A percentile compares a stretch with the other conserved stretches of the same genome.
Evolutionary conservation across 2,329 filamentous ascomycete genomes (phyloP).

Genomic region (Alternaria rosae): DNA sequence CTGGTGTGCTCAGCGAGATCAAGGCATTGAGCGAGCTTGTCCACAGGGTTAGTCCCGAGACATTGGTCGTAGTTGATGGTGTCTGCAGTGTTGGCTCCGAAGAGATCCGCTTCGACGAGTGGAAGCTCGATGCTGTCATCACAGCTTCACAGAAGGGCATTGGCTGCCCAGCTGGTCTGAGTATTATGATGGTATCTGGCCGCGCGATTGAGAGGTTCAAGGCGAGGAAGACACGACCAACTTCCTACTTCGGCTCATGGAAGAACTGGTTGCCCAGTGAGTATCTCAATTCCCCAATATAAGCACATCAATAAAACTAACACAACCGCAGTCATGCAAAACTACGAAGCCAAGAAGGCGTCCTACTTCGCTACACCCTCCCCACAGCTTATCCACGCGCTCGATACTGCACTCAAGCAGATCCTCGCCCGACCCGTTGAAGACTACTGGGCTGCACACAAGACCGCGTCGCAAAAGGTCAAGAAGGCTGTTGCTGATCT

Average conservation of each 20-base stretch:
- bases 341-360: slow-evolving; percentile 97
- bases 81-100: slow-evolving; percentile 97
- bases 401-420: slow-evolving; percentile 87
- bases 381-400: slow-evolving; percentile 89
- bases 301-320: slow-evolving; percentile 23
- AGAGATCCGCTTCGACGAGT: slow-evolving; percentile 94
- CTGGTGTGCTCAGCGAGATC: slow-evolving; percentile 91
- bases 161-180: slow-evolving; percentile 90
- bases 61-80: slow-evolving; percentile 89
- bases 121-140: slow-evolving; percentile 90
- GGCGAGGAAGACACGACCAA: slow-evolving; percentile 79
- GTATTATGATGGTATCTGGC: slow-evolving; percentile 91
- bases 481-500: slow-evolving; percentile 83
- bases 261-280: slow-evolving; percentile 95
- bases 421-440: slow-evolving; percentile 82
- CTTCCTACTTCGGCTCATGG: slow-evolving; percentile 93
- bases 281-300: not conserved
- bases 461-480: slow-evolving; percentile 79
- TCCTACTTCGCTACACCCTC: slow-evolving; percentile 98
- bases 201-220: slow-evolving; percentile 84
- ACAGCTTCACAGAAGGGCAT: slow-evolving; percentile 98
- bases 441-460: slow-evolving; percentile 84
- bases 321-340: slow-evolving; percentile 80
- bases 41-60: slow-evolving; percentile 86
- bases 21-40: slow-evolving; percentile 84